Conservation (phyloP, 306 rosid genomes). For the Acacia melanoxylon region DNA sequence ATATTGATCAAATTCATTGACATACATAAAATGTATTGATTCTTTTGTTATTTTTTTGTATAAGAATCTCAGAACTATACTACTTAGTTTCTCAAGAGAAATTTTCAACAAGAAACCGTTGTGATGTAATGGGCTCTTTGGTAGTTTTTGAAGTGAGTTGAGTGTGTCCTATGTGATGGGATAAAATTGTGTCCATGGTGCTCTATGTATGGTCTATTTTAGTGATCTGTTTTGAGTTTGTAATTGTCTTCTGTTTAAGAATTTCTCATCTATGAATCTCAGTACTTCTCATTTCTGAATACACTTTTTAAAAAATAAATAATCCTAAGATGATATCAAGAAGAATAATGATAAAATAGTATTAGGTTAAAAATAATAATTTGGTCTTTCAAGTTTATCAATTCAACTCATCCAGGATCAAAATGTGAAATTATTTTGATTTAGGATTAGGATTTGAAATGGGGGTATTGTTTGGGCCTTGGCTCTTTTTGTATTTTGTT, state of each 20-base stretch:
- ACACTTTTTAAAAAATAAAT: background rate
- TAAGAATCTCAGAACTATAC: background rate
- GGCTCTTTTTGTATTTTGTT: too few species aligned
- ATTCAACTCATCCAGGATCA: background rate
- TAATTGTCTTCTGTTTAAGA: background rate
- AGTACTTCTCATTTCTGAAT: background rate
- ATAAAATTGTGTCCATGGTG: background rate
- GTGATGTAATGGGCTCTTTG: background rate
- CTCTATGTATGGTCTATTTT: background rate
- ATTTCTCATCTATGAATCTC: background rate
- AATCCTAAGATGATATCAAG: background rate
- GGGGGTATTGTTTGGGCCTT: too few species aligned
- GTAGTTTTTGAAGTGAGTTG: background rate
- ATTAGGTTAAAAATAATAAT: background rate
- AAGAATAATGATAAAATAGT: background rate
- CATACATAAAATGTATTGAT: background rate
- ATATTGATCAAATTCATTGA: slow-evolving; percentile 18
- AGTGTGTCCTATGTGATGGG: background rate
- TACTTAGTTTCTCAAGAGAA: slow-evolving; percentile 8
- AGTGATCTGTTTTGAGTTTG: background rate
- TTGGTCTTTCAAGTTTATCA: background rate
- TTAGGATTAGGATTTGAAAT: too few species aligned
- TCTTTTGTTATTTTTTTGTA: background rate
- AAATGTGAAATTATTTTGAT: background rate
- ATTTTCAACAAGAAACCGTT: background rate